Evolutionary conservation across 2,329 filamentous ascomycete genomes (phyloP), one percentile per base, ranked within the genome.

Genomic region (Purpureocillium takamizusanense): DNA sequence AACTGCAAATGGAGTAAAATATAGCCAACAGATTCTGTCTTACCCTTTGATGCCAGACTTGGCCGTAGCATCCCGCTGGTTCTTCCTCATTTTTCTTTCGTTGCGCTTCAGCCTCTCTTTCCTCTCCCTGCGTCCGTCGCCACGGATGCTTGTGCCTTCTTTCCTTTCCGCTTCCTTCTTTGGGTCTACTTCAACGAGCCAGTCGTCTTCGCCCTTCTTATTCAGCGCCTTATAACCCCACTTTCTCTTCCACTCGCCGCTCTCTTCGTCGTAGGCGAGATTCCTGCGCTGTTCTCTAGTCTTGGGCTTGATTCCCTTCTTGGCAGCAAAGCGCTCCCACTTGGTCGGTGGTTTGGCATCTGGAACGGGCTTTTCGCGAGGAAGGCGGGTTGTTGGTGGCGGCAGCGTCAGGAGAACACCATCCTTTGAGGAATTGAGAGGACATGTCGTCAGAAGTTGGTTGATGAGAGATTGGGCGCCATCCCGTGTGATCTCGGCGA

Each of bases 191-290:
- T 97, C 92, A 42, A 95, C 86, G 50, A 95, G 69, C 85, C 89
- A 94, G 54, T 94, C 81, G 47, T 78, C 72, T 62, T 94, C 82
- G 15, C 77, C 83, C 44, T 81, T 79, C 70, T 92, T 90, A 62
- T 92, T 92, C 60, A 85, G 81, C 44, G 83, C 89, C 67, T 90
- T 84, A 68, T 92, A 95, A 1, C 92, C 92, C 87, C 90, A 98
- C 63, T 88, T 89, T 46, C 86, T 83, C 57, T 87, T 84, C 87
- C 88, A 97, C 59, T 92, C 85, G 48, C 86, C 84, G 25, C 70
- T 84, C 42, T 73, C 78, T 63, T 94, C 86, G 62, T 97, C 87
- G 61, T 82, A 97, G 40, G 83, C 78, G 52, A 89, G 66, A 66
- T 95, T 74, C 63, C 71, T 62, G 45, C 79, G 74, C 61, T 81